A percentile compares a stretch with the other conserved stretches of the same genome.
Conservation (phyloP, 148 eudicot species). For the Polygonum aviculare region DNA sequence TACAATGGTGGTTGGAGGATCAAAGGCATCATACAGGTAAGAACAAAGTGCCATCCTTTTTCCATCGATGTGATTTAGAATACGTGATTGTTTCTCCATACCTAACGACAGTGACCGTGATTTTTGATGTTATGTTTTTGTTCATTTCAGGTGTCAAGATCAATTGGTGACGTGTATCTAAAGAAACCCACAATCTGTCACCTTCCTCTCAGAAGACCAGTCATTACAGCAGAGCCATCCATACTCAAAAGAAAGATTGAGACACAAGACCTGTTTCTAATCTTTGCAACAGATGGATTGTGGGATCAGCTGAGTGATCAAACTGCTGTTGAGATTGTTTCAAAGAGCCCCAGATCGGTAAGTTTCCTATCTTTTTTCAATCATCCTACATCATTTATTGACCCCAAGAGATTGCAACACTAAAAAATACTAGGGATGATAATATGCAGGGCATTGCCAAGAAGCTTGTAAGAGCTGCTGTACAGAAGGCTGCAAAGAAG, state of each 20-base stretch:
- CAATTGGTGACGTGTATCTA: conserved; percentile 71
- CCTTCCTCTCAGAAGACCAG: conserved; percentile 47
- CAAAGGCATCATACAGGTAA: conserved; percentile 80
- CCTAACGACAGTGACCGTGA: background rate
- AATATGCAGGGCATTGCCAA: conserved; percentile 23
- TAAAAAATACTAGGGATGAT: background rate
- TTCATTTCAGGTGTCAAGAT: conserved; percentile 53
- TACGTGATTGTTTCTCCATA: too few species aligned
- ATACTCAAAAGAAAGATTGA: conserved; percentile 34
- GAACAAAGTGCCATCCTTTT: too few species aligned
- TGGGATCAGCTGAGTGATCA: conserved; percentile 84
- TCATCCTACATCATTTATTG: background rate
- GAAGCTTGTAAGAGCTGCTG: conserved; percentile 21
- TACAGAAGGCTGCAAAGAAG: conserved; percentile 21
- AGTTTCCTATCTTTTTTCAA: background rate
- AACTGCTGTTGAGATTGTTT: conserved; percentile 64
- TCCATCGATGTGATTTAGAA: too few species aligned
- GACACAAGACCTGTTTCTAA: conserved; percentile 57
- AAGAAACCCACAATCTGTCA: conserved; percentile 47
- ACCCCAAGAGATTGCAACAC: background rate
- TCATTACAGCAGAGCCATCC: conserved; percentile 62
- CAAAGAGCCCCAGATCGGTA: conserved; percentile 45
- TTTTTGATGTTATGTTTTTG: background rate
- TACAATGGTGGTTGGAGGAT: conserved; percentile 82
- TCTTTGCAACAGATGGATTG: conserved; percentile 78